Evolutionary conservation across 2,329 filamentous ascomycete species (phyloP).

Genomic region (Iodosphaeria phyllophila): DNA sequence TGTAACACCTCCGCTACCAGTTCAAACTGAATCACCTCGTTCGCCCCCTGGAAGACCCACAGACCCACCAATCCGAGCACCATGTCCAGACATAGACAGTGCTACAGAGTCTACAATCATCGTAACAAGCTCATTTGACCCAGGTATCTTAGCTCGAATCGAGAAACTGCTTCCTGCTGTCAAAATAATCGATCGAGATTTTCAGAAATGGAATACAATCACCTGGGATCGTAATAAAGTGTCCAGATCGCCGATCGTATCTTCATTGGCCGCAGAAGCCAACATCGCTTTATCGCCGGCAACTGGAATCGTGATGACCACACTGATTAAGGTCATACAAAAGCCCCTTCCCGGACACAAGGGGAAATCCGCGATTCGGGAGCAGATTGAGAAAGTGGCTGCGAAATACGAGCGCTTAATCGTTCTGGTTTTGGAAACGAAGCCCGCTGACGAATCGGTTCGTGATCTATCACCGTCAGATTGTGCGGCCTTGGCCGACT

Average conservation of each 20-base stretch:
- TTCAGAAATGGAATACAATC: constrained; percentile 18
- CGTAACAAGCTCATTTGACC: constrained; percentile 28
- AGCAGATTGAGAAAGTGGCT: constrained; percentile 32
- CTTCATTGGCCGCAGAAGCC: constrained; percentile 34
- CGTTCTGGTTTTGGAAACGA: constrained; percentile 44
- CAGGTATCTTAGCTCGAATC: constrained; percentile 28
- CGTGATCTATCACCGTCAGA: constrained; percentile 21
- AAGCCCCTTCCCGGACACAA: constrained; percentile 45
- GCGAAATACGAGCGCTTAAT: constrained; percentile 47
- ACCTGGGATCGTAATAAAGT: constrained; percentile 15
- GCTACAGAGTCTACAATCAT: no score
- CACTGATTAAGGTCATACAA: constrained; percentile 54
- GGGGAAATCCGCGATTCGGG: constrained; percentile 26
- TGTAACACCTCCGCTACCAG: no score
- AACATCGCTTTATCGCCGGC: constrained; percentile 56
- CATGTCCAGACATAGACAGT: constrained; percentile 6
- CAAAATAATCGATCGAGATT: constrained; percentile 42
- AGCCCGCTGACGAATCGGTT: constrained; percentile 20
- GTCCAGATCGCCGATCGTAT: constrained; percentile 16
- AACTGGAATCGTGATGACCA: constrained; percentile 52
- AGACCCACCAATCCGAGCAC: no score
- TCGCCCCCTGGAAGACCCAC: no score
- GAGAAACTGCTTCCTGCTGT: constrained; percentile 27
- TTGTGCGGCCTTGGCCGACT: constrained; percentile 24
- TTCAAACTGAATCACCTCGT: no score